Percentiles rank a stretch among this genome's conserved stretches.
Evolutionary conservation across 1,139 yeast species (phyloP).

Genomic region (Pichia sp.): DNA sequence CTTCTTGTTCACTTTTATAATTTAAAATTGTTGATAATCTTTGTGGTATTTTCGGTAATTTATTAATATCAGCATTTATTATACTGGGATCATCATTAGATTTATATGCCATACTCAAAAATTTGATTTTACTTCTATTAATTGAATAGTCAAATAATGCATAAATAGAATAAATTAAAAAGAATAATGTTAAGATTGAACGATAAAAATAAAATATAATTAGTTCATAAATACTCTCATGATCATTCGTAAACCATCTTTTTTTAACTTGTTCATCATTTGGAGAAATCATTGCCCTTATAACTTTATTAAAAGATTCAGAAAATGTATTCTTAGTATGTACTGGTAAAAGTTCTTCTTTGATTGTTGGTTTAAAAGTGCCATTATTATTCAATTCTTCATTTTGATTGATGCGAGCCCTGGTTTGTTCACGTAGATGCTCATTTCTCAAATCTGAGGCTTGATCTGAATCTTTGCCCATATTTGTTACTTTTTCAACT

Average conservation of each 20-base stretch:
- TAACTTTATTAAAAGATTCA: constrained; percentile 17
- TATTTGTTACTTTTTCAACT: constrained; percentile 11
- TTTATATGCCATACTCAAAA: constrained; percentile 61
- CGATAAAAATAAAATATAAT: constrained; percentile 33
- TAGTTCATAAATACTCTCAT: constrained; percentile 5
- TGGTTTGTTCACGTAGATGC: constrained; percentile 17
- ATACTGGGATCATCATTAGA: constrained; percentile 82
- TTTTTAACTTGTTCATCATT: constrained; percentile 13
- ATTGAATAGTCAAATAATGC: constrained; percentile 47
- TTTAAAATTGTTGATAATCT: constrained; percentile 68
- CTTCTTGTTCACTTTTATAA: constrained; percentile 67
- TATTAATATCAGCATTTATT: constrained; percentile 74
- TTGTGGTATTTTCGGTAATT: constrained; percentile 69
- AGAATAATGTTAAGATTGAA: constrained; percentile 45
- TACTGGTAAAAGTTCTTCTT: constrained; percentile 11
- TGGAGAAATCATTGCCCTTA: constrained; percentile 22
- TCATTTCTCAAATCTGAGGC: constrained; percentile 1
- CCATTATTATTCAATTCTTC: constrained; percentile 6
- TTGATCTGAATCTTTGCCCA: constrained; percentile 3
- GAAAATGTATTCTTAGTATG: constrained; percentile 17
- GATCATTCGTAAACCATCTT: constrained; percentile 12
- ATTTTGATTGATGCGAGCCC: constrained; percentile 12
- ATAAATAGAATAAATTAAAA: constrained; percentile 49
- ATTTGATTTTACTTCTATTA: constrained; percentile 51
- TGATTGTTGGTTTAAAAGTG: not conserved